Evolutionary conservation across 139 green algal genomes (phyloP).

Genomic region (Picochlorum sp.): DNA sequence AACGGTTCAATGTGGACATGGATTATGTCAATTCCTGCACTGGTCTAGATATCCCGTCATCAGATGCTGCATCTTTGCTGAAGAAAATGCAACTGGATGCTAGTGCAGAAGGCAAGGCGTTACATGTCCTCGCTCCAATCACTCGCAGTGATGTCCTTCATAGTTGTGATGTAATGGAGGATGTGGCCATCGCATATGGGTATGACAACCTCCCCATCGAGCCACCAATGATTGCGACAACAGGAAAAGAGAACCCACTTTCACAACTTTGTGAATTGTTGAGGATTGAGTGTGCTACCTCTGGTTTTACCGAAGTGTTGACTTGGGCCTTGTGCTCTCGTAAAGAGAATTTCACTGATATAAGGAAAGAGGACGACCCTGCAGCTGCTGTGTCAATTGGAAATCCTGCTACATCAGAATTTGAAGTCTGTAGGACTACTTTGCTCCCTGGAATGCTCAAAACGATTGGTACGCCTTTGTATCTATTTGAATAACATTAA

Average conservation of each 20-base stretch:
- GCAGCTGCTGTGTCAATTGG: constrained; percentile 73
- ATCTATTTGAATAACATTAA: background rate
- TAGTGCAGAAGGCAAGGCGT: constrained; percentile 4
- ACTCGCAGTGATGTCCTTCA: constrained; percentile 92
- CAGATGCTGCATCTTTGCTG: constrained; percentile 58
- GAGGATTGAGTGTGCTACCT: constrained; percentile 71
- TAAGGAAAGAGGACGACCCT: constrained; percentile 61
- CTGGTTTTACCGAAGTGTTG: constrained; percentile 68
- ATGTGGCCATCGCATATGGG: constrained; percentile 95
- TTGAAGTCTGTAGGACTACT: constrained; percentile 69
- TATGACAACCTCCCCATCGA: constrained; percentile 91
- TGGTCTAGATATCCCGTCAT: constrained; percentile 52
- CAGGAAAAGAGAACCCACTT: constrained; percentile 77
- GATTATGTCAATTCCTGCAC: constrained; percentile 78
- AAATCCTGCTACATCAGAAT: constrained; percentile 91
- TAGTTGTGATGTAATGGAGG: constrained; percentile 92
- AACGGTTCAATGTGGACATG: constrained; percentile 51
- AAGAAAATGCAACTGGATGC: constrained; percentile 77
- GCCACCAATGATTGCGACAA: constrained; percentile 50
- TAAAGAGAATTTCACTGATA: constrained; percentile 77
- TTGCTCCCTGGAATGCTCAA: constrained; percentile 75
- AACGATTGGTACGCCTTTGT: constrained; percentile 55
- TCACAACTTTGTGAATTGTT: constrained; percentile 87
- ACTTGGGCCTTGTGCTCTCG: constrained; percentile 83
- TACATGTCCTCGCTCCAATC: constrained; percentile 59